A percentile compares a stretch with the other conserved stretches of the same genome.
phyloP scores from a whole-genome alignment of 805 yeast genomes.

The Alloascoidea hylecoeti region DNA sequence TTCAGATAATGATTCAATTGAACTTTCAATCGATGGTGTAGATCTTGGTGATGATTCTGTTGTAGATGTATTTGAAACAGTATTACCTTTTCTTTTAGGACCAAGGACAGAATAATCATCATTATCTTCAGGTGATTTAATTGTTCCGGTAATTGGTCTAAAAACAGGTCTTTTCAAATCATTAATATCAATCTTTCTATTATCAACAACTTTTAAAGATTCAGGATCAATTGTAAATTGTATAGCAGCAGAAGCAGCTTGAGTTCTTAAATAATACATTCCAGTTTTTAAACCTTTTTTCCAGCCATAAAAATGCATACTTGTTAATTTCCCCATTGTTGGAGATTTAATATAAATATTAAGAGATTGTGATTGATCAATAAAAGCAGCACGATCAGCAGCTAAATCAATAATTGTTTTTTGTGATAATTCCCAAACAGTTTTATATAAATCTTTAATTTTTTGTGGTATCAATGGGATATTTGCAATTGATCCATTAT shows the following conservation, averaged over 20 bases:
- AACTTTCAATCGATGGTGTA: conserved; percentile 4
- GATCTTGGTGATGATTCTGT: conserved; percentile 3
- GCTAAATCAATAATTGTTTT: conserved; percentile 78
- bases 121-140: conserved; percentile 1
- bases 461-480: conserved; percentile 64
- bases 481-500: conserved; percentile 77
- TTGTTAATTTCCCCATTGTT: conserved; percentile 90
- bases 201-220: conserved; percentile 19
- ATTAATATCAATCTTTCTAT: conserved; percentile 7
- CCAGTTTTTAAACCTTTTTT: conserved; percentile 97
- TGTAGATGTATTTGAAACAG: conserved; percentile 4
- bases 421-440: conserved; percentile 96
- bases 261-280: conserved; percentile 94
- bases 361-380: conserved; percentile 85
- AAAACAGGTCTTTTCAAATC: conserved; percentile 20
- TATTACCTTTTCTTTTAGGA: conserved; percentile 5
- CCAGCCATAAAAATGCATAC: conserved; percentile 99
- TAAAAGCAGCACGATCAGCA: conserved; percentile 57
- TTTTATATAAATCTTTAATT: conserved; percentile 67
- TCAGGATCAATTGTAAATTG: conserved; percentile 68
- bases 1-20: conserved; percentile 3
- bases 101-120: conserved; percentile 6
- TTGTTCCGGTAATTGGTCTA: background rate
- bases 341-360: conserved; percentile 82
- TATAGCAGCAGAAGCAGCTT: conserved; percentile 95